Percentiles rank a stretch among this genome's conserved stretches.
Evolutionary conservation across 2,329 filamentous ascomycete species (phyloP).

Genomic region (Xylariales sp.): DNA sequence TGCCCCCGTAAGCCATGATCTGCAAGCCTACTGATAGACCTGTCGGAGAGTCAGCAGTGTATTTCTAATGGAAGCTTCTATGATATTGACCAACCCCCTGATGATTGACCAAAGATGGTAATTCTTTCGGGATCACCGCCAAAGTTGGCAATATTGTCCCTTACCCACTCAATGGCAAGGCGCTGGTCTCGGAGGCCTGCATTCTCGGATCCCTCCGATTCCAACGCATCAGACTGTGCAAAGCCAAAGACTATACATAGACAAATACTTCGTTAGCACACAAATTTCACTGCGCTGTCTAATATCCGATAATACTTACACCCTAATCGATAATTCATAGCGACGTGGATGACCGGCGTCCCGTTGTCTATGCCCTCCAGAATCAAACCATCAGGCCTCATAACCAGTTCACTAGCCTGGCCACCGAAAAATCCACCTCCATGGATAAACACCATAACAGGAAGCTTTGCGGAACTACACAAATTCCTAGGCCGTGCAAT

Average conservation of each 20-base stretch:
- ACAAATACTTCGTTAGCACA: too few relatives aligned
- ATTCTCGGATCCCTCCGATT: conserved; percentile 15
- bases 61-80: conserved; percentile 29
- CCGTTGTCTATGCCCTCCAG: conserved; percentile 32
- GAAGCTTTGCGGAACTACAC: conserved; percentile 12
- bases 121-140: conserved; percentile 4
- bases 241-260: conserved; percentile 6
- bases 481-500: background rate
- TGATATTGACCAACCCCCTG: conserved; percentile 33
- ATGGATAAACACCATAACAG: conserved; percentile 1
- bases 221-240: conserved; percentile 8
- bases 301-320: conserved; percentile 12
- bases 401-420: background rate
- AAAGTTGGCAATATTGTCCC: conserved; percentile 4
- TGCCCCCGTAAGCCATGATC: conserved; percentile 42
- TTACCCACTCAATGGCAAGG: conserved; percentile 2
- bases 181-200: conserved; percentile 1
- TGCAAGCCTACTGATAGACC: conserved; percentile 40
- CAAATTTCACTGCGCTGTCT: conserved; percentile 15
- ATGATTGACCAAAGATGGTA: conserved; percentile 6
- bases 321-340: conserved; percentile 29
- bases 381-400: conserved; percentile 1
- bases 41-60: too few relatives aligned
- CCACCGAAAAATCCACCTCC: conserved; percentile 1
- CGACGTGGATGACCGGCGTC: conserved; percentile 27